These are phyloP conservation scores for Begonia loranthoides DNA, from an alignment of 306 rosid species.

Conservation along the genomic window DNA sequence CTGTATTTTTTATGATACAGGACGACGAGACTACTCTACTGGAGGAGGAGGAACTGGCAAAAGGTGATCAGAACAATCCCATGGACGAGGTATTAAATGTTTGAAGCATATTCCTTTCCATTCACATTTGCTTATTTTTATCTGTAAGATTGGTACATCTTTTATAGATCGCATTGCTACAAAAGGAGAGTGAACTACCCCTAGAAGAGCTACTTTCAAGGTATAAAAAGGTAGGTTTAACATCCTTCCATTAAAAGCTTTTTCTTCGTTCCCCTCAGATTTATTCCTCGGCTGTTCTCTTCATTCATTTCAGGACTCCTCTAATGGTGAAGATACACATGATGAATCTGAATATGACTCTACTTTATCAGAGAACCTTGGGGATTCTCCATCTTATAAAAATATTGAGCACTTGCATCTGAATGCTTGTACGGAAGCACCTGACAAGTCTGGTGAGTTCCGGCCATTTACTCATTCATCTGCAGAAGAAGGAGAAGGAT, in stretches of 20 bases:
- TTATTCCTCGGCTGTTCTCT: conserved; percentile 1
- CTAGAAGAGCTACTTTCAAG: conserved; percentile 89
- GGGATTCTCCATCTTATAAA: conserved; percentile 38
- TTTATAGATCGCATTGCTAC: conserved; percentile 72
- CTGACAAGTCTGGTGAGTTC: conserved; percentile 30
- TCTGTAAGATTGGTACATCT: conserved; percentile 5
- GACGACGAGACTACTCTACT: conserved; percentile 91
- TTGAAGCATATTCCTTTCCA: neutral
- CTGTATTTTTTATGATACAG: conserved; percentile 19
- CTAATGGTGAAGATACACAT: conserved; percentile 32
- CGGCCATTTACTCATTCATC: conserved; percentile 24
- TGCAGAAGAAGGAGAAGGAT: conserved; percentile 30
- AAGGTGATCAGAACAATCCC: conserved; percentile 44
- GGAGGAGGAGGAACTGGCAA: conserved; percentile 86
- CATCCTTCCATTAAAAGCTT: conserved; percentile 8
- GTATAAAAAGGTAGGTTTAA: conserved; percentile 76
- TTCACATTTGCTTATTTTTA: neutral
- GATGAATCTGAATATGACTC: conserved; percentile 52
- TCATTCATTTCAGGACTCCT: conserved; percentile 27
- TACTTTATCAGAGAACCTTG: conserved; percentile 43
- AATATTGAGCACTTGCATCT: conserved; percentile 27
- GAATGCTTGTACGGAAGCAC: conserved; percentile 32
- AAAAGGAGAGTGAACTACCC: conserved; percentile 79
- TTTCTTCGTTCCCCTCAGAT: conserved; percentile 10
- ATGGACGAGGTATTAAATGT: conserved; percentile 61